These are phyloP conservation scores for Epipyxis sp. DNA, from an alignment of 108 stramenopile genomes.

Conservation along the genomic window DNA sequence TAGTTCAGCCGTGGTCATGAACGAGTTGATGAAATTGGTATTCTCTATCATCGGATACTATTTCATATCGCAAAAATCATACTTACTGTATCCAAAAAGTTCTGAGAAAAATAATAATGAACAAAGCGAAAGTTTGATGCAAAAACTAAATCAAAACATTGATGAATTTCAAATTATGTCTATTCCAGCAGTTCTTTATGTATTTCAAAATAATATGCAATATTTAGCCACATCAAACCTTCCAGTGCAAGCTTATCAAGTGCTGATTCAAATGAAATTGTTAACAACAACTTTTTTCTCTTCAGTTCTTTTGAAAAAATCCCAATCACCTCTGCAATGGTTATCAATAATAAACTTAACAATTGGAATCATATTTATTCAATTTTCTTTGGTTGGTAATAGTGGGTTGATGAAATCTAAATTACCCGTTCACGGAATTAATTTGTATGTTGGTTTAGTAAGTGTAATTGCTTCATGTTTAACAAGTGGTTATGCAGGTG, in stretches of 20 bases:
- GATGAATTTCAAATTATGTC: neutral
- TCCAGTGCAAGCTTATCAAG: slow-evolving; percentile 16
- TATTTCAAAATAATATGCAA: slow-evolving; percentile 30
- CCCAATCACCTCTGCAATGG: neutral
- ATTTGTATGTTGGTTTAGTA: neutral
- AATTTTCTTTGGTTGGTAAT: neutral
- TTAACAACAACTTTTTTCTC: neutral
- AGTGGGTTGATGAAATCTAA: neutral
- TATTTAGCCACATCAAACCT: slow-evolving; percentile 10
- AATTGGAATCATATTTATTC: neutral
- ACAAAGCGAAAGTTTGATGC: neutral
- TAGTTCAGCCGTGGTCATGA: slow-evolving; percentile 1
- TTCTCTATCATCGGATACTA: neutral
- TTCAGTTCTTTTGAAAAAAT: neutral
- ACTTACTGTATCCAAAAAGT: neutral
- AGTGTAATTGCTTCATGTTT: neutral
- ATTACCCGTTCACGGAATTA: neutral
- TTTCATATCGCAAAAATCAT: neutral
- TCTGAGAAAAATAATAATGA: neutral
- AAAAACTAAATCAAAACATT: neutral
- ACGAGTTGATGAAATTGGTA: neutral
- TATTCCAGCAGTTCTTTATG: slow-evolving; percentile 14
- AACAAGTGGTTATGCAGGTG: slow-evolving; percentile 5
- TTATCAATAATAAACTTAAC: neutral
- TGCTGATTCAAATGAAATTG: slow-evolving; percentile 11